Base-by-base conservation (phyloP, 129 eudicot species). In the Escallonia herrerae region DNA sequence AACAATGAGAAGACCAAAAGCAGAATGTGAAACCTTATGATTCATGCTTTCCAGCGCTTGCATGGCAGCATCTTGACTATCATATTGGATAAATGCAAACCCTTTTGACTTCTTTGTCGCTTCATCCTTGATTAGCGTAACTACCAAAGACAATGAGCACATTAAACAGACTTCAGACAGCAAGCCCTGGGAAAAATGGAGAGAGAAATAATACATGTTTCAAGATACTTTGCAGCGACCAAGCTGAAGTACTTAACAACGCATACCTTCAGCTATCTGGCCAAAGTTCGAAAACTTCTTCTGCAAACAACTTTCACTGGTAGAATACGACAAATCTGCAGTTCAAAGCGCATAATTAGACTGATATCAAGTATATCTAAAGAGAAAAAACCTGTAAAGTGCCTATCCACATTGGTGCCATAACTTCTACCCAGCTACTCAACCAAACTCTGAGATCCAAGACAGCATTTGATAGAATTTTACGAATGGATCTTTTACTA, bases 221-320 rank as follows among this genome's bases (percentile, higher is more conserved):
- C 33, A 22, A 22, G 33, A 22, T 22, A 22, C 33, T 22, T 22
- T 22, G 1, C 3, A 51, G 12, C n/a, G 3, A 51, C 56, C n/a
- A 22, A 9, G 41, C 11, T 50, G 46, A n/a, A 8, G 43, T 12
- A 41, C 52, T 49, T 52, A 10, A 57, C 61, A 52, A 58, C 41
- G 45, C 69, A 40, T 69, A 87, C 95, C 89, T 83, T 87, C 95
- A 48, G 83, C 87, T 73, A 83, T 74, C 60, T 78, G 58, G 63
- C 95, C 95, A 68, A 75, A 87, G 50, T 61, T 87, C 43, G 90
- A 87, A 83, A 87, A 87, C 71, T 83, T 65, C 65, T 78, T 79
- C 87, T 77, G 66, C 69, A 87, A 49, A 68, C 70, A 72, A 69
- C 69, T 81, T 76, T 87, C 90, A 63, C 56, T 70, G 15, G 81